Evolutionary conservation across 2,329 filamentous ascomycete genomes (phyloP).

Genomic region (Hymenoscyphus fructigenus): DNA sequence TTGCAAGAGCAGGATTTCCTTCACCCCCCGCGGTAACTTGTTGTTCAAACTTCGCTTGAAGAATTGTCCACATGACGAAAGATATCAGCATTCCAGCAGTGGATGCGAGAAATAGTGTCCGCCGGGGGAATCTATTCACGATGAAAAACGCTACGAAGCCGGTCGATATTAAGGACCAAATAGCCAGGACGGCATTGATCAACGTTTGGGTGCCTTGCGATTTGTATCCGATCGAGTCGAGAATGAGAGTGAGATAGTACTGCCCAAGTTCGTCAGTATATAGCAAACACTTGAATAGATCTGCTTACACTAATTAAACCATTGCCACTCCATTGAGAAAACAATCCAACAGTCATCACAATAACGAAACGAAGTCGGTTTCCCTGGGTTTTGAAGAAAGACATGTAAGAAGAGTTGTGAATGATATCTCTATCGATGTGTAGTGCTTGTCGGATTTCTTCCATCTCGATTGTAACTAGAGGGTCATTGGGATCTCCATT

Average conservation of each 20-base stretch:
- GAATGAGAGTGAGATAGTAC: slow-evolving; percentile 40
- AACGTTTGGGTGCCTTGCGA: slow-evolving; percentile 25
- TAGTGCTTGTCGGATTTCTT: slow-evolving; percentile 50
- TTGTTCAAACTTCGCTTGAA: slow-evolving; percentile 32
- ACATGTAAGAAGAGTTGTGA: slow-evolving; percentile 39
- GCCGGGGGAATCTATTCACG: slow-evolving; percentile 30
- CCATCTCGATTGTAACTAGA: slow-evolving; percentile 48
- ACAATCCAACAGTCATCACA: slow-evolving; percentile 4
- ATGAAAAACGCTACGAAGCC: slow-evolving; percentile 24
- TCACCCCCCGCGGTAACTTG: slow-evolving; percentile 39
- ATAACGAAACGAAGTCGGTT: slow-evolving; percentile 20
- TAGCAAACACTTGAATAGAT: background rate
- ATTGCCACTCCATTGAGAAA: slow-evolving; percentile 21
- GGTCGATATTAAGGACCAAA: slow-evolving; percentile 41
- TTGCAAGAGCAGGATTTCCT: slow-evolving; percentile 42
- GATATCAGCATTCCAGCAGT: slow-evolving; percentile 27
- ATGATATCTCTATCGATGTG: slow-evolving; percentile 42
- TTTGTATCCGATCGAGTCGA: slow-evolving; percentile 30
- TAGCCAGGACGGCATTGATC: slow-evolving; percentile 34
- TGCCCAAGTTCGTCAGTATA: background rate
- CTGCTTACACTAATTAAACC: slow-evolving; percentile 23
- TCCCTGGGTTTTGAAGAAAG: slow-evolving; percentile 29
- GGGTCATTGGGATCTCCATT: slow-evolving; percentile 44
- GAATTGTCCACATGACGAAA: slow-evolving; percentile 32
- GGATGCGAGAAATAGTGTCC: slow-evolving; percentile 22